phyloP scores from a whole-genome alignment of 768 basidiomycete species.

The Boletus tylopilopsis region DNA sequence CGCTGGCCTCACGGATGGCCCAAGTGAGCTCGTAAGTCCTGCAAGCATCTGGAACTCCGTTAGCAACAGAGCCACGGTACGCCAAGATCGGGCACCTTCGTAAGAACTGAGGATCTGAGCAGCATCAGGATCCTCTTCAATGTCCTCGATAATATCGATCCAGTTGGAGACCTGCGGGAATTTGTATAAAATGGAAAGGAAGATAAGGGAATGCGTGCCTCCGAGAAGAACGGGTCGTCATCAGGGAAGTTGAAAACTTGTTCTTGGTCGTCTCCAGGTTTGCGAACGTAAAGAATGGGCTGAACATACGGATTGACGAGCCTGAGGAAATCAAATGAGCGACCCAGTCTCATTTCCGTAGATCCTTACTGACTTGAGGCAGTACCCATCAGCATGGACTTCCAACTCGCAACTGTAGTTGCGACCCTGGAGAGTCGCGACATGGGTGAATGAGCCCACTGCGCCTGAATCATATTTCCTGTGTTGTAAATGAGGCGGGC shows the following conservation, averaged over 20 bases:
- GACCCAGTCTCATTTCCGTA: constrained; percentile 7
- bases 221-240: constrained; percentile 94
- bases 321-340: constrained; percentile 36
- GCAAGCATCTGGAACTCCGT: constrained; percentile 59
- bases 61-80: not conserved
- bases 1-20: constrained; percentile 83
- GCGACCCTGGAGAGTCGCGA: constrained; percentile 86
- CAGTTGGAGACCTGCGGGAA: constrained; percentile 63
- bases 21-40: constrained; percentile 90
- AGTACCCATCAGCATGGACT: constrained; percentile 91
- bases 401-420: constrained; percentile 95
- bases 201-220: constrained; percentile 36
- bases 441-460: constrained; percentile 87
- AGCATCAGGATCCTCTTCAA: constrained; percentile 80
- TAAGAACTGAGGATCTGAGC: constrained; percentile 79
- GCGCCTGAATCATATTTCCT: constrained; percentile 97
- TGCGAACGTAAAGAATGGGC: constrained; percentile 83
- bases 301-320: constrained; percentile 92
- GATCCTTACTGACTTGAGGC: constrained; percentile 55
- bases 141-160: constrained; percentile 86
- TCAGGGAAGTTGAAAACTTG: constrained; percentile 68
- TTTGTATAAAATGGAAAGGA: not conserved
- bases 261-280: constrained; percentile 76
- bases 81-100: constrained; percentile 53
- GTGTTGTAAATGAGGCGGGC: constrained; percentile 17